Percentiles rank a stretch among this genome's conserved stretches.
These are phyloP conservation scores for Jamesozyma spencerorum DNA, from an alignment of 805 yeast species.

Conservation along the genomic window DNA sequence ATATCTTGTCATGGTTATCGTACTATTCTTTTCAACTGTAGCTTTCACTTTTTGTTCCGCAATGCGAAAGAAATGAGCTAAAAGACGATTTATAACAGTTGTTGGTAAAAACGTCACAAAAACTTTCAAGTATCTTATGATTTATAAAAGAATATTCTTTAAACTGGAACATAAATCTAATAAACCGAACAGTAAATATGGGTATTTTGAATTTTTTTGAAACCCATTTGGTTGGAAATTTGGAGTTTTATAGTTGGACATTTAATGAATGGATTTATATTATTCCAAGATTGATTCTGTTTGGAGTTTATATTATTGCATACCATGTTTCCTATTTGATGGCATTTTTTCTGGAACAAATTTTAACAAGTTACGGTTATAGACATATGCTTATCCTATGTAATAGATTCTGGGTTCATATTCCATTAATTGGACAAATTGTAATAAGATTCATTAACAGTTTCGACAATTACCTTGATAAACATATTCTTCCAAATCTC, in stretches of 20 bases:
- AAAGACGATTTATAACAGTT: too few species aligned
- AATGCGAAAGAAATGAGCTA: too few species aligned
- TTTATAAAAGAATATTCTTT: too few species aligned
- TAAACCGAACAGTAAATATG: slow-evolving; percentile 4
- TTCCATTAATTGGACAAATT: slow-evolving; percentile 16
- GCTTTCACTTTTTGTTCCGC: too few species aligned
- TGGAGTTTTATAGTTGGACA: slow-evolving; percentile 8
- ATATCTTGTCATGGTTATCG: too few species aligned
- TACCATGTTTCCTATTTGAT: background rate
- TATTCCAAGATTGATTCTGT: background rate
- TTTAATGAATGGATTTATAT: slow-evolving; percentile 9
- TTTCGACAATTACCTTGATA: background rate
- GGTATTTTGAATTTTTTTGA: slow-evolving; percentile 10
- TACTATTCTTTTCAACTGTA: too few species aligned
- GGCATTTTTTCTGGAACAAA: background rate
- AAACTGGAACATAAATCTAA: too few species aligned
- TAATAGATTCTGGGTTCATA: slow-evolving; percentile 8
- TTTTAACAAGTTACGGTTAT: background rate
- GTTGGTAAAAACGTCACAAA: too few species aligned
- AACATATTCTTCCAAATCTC: background rate
- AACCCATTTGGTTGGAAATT: slow-evolving; percentile 20
- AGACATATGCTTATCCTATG: slow-evolving; percentile 3
- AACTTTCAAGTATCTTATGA: too few species aligned
- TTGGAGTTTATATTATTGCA: background rate
- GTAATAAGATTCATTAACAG: slow-evolving; percentile 4